phyloP scores from a whole-genome alignment of 1,284 basidiomycete species.

The Tilletia indica region DNA sequence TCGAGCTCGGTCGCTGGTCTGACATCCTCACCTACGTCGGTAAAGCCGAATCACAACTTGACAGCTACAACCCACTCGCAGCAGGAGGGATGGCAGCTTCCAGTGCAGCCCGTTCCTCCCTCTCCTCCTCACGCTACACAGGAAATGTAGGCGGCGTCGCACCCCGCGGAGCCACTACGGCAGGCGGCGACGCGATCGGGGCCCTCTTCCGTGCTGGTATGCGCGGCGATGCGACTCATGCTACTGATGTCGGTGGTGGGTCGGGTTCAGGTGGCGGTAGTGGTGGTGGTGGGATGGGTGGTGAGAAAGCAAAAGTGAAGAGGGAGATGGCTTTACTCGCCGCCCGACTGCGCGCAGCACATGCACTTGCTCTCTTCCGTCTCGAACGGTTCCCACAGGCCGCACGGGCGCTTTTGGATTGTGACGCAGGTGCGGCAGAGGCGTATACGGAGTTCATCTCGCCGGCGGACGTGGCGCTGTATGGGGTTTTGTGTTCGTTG shows the following conservation, averaged over 20 bases:
- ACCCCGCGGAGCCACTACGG: conserved; percentile 32
- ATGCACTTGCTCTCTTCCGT: conserved; percentile 70
- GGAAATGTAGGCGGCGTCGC: conserved; percentile 28
- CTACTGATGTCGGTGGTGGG: conserved; percentile 18
- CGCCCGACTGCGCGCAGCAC: conserved; percentile 75
- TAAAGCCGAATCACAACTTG: conserved; percentile 83
- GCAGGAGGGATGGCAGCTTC: conserved; percentile 24
- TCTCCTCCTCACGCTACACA: conserved; percentile 22
- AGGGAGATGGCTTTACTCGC: conserved; percentile 58
- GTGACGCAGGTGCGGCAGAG: conserved; percentile 70
- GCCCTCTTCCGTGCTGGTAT: conserved; percentile 51
- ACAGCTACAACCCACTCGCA: conserved; percentile 60
- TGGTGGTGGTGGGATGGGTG: background rate
- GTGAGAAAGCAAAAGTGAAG: conserved; percentile 26
- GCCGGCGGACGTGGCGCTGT: conserved; percentile 76
- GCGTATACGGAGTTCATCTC: conserved; percentile 76
- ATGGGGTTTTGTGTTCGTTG: conserved; percentile 75
- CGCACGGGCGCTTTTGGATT: conserved; percentile 68
- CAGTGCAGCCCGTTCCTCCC: conserved; percentile 26
- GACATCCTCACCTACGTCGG: conserved; percentile 81
- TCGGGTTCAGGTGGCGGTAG: conserved; percentile 5
- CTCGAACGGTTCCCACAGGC: conserved; percentile 73
- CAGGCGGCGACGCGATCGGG: conserved; percentile 48
- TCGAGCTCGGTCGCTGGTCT: conserved; percentile 77
- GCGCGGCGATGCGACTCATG: background rate